phyloP scores from a whole-genome alignment of 208 protist species.

The Leishmania amazonensis region DNA sequence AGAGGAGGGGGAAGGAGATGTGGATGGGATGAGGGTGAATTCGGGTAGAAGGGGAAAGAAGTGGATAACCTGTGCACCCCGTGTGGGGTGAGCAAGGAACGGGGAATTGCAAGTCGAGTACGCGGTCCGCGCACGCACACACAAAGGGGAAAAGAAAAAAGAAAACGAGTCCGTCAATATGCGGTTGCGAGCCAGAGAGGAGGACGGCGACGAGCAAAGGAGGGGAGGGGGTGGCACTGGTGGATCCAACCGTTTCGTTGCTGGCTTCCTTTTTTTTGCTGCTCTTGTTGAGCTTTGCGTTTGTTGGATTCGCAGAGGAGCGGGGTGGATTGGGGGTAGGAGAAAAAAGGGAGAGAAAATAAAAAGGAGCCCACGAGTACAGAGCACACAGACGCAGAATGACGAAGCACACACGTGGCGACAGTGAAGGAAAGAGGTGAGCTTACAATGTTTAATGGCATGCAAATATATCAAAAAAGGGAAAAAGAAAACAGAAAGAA shows the following conservation, averaged over 20 bases:
- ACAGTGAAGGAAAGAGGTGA: slow-evolving; percentile 4
- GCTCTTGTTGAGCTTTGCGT: neutral
- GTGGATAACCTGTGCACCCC: neutral
- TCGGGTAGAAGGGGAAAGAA: neutral
- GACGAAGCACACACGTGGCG: neutral
- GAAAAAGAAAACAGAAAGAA: neutral
- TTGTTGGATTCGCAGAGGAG: neutral
- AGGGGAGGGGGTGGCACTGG: neutral
- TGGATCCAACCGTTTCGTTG: neutral
- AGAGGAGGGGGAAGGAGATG: neutral
- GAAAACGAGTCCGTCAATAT: neutral
- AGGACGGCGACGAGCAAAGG: neutral
- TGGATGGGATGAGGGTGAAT: neutral
- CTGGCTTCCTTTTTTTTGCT: neutral
- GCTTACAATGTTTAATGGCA: neutral
- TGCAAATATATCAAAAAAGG: neutral
- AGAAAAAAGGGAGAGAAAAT: neutral
- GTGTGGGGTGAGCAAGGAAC: neutral
- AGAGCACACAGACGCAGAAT: neutral
- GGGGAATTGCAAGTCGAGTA: neutral
- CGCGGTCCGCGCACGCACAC: neutral
- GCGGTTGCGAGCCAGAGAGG: neutral
- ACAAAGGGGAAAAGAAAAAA: neutral
- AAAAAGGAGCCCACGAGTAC: neutral
- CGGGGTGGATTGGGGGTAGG: neutral